Evolutionary conservation across 257 asterid genomes (phyloP), one percentile per base, ranked within the genome.

Genomic region (Nicotiana knightiana): DNA sequence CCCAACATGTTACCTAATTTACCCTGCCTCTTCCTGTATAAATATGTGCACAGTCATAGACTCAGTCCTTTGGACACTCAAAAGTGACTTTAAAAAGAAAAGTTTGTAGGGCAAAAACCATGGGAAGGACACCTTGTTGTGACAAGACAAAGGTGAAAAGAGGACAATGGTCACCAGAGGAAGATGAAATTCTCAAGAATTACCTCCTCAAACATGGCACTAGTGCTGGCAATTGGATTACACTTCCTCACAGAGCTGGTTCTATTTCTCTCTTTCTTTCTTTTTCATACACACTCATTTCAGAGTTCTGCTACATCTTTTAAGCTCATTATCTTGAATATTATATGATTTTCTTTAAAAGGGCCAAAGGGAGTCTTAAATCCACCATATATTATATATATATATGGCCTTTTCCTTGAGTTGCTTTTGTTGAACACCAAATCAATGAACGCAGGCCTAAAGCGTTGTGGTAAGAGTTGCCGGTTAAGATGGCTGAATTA

Each of bases 91-190:
- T 12, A 28, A 28, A 3, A 32, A 32, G 46, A 55, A 37, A 53
- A 53, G 6, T 53, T 53, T 12, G 18, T 53, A 53, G 77, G 9
- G 46, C 6, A 46, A 39, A 15, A 13, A 53, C 0, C 81, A 90
- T 91, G 92, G 92, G 89, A 77, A 88, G 93, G 84, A 88, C 80
- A 32, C 89, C 91, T 35, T 90, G 95, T 46, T 90, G 95, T 85
- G 93, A 91, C 55, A 91, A 91, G 87, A 90, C 71, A 39, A 88
- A 87, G 82, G 93, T 91, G 87, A 91, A 86, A 78, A 90, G 85
- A 61, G 93, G 95, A 9, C 88, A 78, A 57, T 91, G 95, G 95
- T 91, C 95, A 66, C 91, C 92, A 24, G 86, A 88, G 77, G 95
- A 91, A 88, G 95, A 90, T 87, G 85, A 82, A 76, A 83, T 79